A percentile compares a stretch with the other conserved stretches of the same genome.
Evolutionary conservation across 306 rosid genomes (phyloP).

Genomic region (Aeschynomene evenia): DNA sequence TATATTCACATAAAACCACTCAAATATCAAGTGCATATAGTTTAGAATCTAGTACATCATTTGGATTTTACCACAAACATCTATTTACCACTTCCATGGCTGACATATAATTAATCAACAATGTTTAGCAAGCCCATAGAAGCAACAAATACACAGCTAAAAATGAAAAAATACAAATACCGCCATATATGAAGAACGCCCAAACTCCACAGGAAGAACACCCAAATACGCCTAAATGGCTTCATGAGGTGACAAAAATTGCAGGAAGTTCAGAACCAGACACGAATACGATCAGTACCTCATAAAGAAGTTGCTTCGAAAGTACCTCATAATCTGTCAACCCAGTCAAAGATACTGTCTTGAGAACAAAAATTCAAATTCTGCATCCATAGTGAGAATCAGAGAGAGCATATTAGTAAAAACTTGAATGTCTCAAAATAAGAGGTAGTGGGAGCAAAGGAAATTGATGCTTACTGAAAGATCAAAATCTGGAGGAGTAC

Average conservation of each 20-base stretch:
- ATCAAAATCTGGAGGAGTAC: constrained; percentile 74
- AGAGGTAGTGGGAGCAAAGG: constrained; percentile 11
- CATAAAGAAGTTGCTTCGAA: constrained; percentile 10
- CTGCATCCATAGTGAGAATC: constrained; percentile 41
- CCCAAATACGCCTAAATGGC: background rate
- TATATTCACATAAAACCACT: constrained; percentile 17
- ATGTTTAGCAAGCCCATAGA: background rate
- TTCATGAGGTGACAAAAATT: constrained; percentile 4
- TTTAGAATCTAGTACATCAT: background rate
- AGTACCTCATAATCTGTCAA: constrained; percentile 46
- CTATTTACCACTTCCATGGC: constrained; percentile 11
- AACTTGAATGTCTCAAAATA: constrained; percentile 1
- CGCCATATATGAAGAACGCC: background rate
- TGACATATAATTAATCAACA: background rate
- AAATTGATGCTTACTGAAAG: constrained; percentile 54
- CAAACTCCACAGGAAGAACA: background rate
- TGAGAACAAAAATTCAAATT: constrained; percentile 69
- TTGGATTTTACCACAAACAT: constrained; percentile 6
- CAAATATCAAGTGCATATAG: background rate
- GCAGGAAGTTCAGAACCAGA: background rate
- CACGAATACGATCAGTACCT: background rate
- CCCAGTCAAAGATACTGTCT: constrained; percentile 61
- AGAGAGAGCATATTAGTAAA: constrained; percentile 6
- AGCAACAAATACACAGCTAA: constrained; percentile 13
- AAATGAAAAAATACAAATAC: background rate